Conservation (phyloP, 176 grass and related monocot species). For the Pontederia paniculata region DNA sequence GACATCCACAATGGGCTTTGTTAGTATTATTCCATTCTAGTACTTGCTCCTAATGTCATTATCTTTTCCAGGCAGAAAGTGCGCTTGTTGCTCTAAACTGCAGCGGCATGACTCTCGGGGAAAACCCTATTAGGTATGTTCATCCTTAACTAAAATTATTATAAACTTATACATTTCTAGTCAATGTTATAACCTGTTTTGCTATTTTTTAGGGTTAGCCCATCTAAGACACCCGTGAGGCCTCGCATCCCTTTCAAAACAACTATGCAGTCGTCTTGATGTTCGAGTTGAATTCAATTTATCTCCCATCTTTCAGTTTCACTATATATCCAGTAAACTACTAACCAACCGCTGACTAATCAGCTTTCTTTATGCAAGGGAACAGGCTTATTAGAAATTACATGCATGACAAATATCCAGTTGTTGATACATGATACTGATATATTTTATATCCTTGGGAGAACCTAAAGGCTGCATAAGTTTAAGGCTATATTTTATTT, state of each 20-base stretch:
- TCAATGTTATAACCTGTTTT: background rate
- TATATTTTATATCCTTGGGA: no score
- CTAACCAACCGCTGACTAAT: no score
- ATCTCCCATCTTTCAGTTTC: no score
- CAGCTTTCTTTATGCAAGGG: no score
- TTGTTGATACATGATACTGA: no score
- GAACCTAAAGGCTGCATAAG: no score
- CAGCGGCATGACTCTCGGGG: slow-evolving; percentile 8
- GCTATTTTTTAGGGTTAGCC: slow-evolving; percentile 16
- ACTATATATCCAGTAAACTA: no score
- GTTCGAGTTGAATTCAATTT: no score
- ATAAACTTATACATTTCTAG: background rate
- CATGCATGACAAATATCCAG: no score
- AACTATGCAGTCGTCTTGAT: background rate
- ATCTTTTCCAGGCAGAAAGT: slow-evolving; percentile 8
- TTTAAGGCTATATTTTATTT: no score
- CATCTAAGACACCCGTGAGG: slow-evolving; percentile 31
- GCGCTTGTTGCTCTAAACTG: slow-evolving; percentile 8
- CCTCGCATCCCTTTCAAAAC: background rate
- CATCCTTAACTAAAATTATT: background rate
- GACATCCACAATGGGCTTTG: background rate
- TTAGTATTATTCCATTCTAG: background rate
- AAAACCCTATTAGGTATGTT: slow-evolving; percentile 4
- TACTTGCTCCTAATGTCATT: background rate
- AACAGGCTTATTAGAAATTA: no score